Percentiles rank a stretch among this genome's conserved stretches.
These are phyloP conservation scores for Beauveria caledonica DNA, from an alignment of 2,329 filamentous ascomycete genomes.

Conservation along the genomic window DNA sequence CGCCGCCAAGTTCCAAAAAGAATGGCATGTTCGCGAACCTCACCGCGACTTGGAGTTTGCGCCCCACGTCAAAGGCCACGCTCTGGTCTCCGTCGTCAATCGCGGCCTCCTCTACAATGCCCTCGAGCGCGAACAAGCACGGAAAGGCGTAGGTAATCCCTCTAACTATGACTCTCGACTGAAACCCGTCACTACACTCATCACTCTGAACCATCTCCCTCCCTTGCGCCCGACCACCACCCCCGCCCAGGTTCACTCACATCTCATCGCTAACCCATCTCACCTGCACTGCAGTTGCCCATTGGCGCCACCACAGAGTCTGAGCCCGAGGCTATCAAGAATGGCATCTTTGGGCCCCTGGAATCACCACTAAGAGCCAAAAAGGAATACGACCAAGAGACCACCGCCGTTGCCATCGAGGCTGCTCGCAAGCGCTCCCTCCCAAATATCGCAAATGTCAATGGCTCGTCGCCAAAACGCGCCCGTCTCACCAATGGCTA, in stretches of 20 bases:
- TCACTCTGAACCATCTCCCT: constrained; percentile 1
- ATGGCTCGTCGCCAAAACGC: constrained; percentile 52
- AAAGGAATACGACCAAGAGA: constrained; percentile 30
- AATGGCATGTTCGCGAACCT: constrained; percentile 56
- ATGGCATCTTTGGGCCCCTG: constrained; percentile 51
- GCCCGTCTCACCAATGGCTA: constrained; percentile 54
- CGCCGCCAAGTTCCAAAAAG: constrained; percentile 59
- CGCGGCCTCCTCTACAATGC: constrained; percentile 54
- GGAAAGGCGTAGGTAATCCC: constrained; percentile 37
- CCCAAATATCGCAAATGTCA: constrained; percentile 43
- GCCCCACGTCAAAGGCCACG: constrained; percentile 56
- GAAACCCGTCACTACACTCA: too few relatives aligned
- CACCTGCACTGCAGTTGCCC: constrained; percentile 38
- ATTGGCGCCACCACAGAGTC: constrained; percentile 33
- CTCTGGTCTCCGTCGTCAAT: constrained; percentile 55
- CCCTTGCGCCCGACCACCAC: neutral
- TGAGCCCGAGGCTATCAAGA: constrained; percentile 37
- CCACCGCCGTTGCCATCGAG: constrained; percentile 30
- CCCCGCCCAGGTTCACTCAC: neutral
- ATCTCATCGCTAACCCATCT: constrained; percentile 1
- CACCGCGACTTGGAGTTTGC: constrained; percentile 57
- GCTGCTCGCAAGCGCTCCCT: constrained; percentile 43
- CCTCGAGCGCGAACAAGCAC: constrained; percentile 47
- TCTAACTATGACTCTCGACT: neutral
- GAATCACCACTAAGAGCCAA: constrained; percentile 36